Evolutionary conservation across 2,329 filamentous ascomycete genomes (phyloP).

Genomic region (Pseudogymnoascus sp.): DNA sequence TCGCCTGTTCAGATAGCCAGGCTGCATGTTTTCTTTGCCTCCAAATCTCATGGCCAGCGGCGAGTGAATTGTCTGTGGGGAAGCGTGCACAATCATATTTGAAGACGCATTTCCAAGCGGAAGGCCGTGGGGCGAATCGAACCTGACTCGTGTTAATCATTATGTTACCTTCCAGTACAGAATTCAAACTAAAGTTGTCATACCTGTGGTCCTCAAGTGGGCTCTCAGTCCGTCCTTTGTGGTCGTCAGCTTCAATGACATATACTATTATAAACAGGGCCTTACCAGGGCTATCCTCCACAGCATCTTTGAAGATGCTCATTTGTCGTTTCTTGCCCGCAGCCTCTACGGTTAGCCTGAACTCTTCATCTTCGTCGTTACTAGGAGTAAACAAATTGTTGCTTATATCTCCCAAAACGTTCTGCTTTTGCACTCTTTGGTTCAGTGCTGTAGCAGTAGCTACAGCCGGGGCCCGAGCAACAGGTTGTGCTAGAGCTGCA

Average conservation of each 20-base stretch:
- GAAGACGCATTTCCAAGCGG: slow-evolving; percentile 17
- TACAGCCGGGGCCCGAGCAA: slow-evolving; percentile 20
- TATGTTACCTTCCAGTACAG: neutral
- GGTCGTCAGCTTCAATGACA: slow-evolving; percentile 10
- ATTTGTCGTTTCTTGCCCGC: slow-evolving; percentile 25
- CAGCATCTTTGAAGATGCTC: slow-evolving; percentile 25
- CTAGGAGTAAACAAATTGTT: slow-evolving; percentile 16
- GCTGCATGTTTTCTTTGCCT: slow-evolving; percentile 24
- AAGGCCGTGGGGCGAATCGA: slow-evolving; percentile 23
- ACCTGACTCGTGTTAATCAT: slow-evolving; percentile 14
- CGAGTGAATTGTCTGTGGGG: slow-evolving; percentile 23
- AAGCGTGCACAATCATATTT: slow-evolving; percentile 15
- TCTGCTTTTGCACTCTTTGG: neutral
- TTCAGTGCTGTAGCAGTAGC: slow-evolving; percentile 16
- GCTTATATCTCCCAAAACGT: neutral
- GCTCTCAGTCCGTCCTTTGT: slow-evolving; percentile 24
- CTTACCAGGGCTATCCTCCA: slow-evolving; percentile 25
- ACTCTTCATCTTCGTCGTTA: slow-evolving; percentile 27
- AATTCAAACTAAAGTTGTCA: neutral
- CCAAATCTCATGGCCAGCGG: slow-evolving; percentile 16
- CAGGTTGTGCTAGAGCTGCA: slow-evolving; percentile 20
- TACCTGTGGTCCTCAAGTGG: slow-evolving; percentile 27
- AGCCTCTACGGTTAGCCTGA: slow-evolving; percentile 24
- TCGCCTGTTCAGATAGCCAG: slow-evolving; percentile 18
- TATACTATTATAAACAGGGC: neutral